Conservation (phyloP, 116 monocot species). For the Papilionanthe hybrid region DNA sequence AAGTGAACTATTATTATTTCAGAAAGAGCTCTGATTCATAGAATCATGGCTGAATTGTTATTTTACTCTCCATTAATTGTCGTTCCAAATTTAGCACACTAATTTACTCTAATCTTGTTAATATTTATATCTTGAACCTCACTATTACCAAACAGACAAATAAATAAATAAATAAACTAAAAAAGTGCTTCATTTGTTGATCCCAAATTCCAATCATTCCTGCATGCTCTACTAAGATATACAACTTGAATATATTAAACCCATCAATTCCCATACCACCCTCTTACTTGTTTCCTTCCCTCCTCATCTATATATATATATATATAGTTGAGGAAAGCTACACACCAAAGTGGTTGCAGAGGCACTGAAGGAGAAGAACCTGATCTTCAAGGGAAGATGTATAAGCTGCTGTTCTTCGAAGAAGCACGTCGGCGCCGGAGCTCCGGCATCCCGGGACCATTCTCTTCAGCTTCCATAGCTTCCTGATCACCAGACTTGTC, state of each 20-base stretch:
- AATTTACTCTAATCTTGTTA: too few species aligned
- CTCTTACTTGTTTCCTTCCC: neutral
- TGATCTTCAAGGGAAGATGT: neutral
- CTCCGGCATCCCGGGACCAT: neutral
- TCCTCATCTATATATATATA: too few species aligned
- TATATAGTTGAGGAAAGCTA: neutral
- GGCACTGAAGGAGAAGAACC: neutral
- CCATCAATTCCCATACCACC: too few species aligned
- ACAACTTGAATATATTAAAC: neutral
- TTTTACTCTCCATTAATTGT: too few species aligned
- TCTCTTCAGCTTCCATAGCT: neutral
- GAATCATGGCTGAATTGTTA: too few species aligned
- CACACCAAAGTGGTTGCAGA: neutral
- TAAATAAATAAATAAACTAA: too few species aligned
- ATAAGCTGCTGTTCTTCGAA: neutral
- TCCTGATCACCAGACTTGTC: neutral
- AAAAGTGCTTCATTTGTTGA: neutral
- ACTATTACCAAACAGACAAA: too few species aligned
- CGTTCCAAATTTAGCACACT: too few species aligned
- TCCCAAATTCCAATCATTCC: neutral
- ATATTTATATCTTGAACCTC: too few species aligned
- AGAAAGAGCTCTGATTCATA: too few species aligned
- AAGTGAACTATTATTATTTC: too few species aligned
- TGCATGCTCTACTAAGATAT: neutral
- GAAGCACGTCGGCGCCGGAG: neutral